Evolutionary conservation across 78 protist species (phyloP).

Genomic region (Tieghemostelium lacteum): DNA sequence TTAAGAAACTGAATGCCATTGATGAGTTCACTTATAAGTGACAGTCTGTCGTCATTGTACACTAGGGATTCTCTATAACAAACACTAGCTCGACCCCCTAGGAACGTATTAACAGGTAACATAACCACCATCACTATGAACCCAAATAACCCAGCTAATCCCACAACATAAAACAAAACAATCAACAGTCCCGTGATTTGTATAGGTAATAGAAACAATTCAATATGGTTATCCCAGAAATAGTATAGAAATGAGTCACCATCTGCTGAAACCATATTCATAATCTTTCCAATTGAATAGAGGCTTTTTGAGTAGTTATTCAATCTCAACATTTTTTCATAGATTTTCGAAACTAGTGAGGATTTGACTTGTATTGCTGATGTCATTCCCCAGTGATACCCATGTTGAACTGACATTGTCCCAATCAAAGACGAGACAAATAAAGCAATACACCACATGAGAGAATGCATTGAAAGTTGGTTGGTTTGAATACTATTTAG

Average conservation of each 20-base stretch:
- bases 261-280: slow-evolving; percentile 40
- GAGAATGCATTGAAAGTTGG: background rate
- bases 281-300: slow-evolving; percentile 14
- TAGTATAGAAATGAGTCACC: slow-evolving; percentile 17
- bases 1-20: slow-evolving; percentile 60
- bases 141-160: slow-evolving; percentile 53
- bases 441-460: background rate
- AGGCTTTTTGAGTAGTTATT: slow-evolving; percentile 3
- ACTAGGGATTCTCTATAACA: background rate
- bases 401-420: slow-evolving; percentile 1
- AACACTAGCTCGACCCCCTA: background rate
- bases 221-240: slow-evolving; percentile 22
- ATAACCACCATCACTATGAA: slow-evolving; percentile 14
- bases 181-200: slow-evolving; percentile 32
- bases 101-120: slow-evolving; percentile 3
- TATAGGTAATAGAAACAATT: slow-evolving; percentile 24
- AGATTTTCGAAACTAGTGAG: slow-evolving; percentile 3
- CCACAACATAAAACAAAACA: slow-evolving; percentile 32
- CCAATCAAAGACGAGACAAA: slow-evolving; percentile 8
- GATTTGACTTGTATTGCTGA: slow-evolving; percentile 5
- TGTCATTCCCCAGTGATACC: slow-evolving; percentile 42
- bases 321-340: slow-evolving; percentile 16
- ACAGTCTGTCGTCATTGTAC: slow-evolving; percentile 22
- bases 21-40: slow-evolving; percentile 20
- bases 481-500: slow-evolving; percentile 1